These are phyloP conservation scores for Mycena leptocephala DNA, from an alignment of 768 basidiomycete genomes.

Conservation along the genomic window DNA sequence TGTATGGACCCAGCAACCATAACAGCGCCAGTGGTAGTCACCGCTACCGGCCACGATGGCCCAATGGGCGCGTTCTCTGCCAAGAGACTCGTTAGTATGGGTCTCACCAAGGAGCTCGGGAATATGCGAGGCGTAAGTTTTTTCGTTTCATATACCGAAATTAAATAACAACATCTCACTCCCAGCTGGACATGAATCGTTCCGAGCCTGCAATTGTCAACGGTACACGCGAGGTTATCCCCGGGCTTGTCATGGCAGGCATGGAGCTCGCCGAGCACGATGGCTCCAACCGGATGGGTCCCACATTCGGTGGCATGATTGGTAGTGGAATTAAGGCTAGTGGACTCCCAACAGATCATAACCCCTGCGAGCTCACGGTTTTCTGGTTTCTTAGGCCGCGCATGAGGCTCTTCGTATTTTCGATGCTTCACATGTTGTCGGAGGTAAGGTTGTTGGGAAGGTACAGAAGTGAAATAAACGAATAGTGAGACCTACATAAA, in stretches of 20 bases:
- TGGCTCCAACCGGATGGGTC: slow-evolving; percentile 84
- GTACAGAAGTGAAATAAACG: neutral
- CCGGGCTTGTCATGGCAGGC: slow-evolving; percentile 83
- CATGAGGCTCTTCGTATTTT: slow-evolving; percentile 73
- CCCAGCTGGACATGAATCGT: slow-evolving; percentile 79
- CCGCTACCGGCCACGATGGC: slow-evolving; percentile 85
- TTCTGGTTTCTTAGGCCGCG: slow-evolving; percentile 68
- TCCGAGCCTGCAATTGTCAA: slow-evolving; percentile 90
- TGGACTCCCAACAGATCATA: slow-evolving; percentile 36
- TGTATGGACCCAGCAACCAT: slow-evolving; percentile 88
- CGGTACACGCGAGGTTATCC: slow-evolving; percentile 82
- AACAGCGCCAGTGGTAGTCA: slow-evolving; percentile 83
- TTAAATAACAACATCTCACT: neutral
- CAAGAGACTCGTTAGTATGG: slow-evolving; percentile 83
- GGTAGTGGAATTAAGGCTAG: slow-evolving; percentile 82
- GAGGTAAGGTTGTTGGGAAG: slow-evolving; percentile 69
- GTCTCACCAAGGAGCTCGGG: slow-evolving; percentile 81
- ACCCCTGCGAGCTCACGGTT: slow-evolving; percentile 63
- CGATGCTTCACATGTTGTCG: slow-evolving; percentile 64
- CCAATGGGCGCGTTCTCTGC: slow-evolving; percentile 89
- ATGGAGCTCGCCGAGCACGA: slow-evolving; percentile 91
- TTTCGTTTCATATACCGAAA: neutral
- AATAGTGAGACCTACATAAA: neutral
- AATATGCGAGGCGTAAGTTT: slow-evolving; percentile 74
- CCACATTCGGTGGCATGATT: slow-evolving; percentile 89